Base-by-base conservation (phyloP, 2,329 filamentous ascomycete genomes). In the Aspergillus sp. region DNA sequence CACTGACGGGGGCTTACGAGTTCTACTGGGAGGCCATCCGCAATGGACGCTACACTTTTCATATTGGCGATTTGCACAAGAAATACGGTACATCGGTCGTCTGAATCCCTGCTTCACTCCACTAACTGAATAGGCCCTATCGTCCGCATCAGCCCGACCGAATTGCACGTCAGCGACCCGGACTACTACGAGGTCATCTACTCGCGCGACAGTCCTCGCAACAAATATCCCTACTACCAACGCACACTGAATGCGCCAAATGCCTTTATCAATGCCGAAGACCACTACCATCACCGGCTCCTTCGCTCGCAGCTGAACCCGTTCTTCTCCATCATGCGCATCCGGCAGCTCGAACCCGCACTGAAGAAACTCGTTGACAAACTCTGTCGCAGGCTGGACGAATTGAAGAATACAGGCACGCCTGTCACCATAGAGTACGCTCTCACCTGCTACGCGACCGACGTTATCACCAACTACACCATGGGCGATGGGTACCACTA, bases 381-480 rank as follows among this genome's bases (percentile, higher is more conserved):
- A 49, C 61, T 72, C 2, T 66, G 63, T 44, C 33, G 52, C 31
- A 64, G 67, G 7, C 59, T 71, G 23, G 52, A 60, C 4, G 64
- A 59, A 12, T 66, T 64, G 37, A 60, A 58, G 37, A 53, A 57
- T 14, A 62, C 60, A 21, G 44, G 53, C 3, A 44, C 52, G 37
- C 62, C 67, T 2, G 54, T 71, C 33, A 59, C 63, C 25, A 55
- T 67, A 33, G 63, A 70, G 37, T 59, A 70, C 56, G 67, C 74
- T 0, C 77, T 76, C 50, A 74, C 71, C 21, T 77, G 76, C 19
- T 69, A 76, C 46, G 76, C 76, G 2, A 77, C 77, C 33, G 79
- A 81, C 33, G 73, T 80, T 45, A 77, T 81, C 61, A 78, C 77
- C 58, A 70, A 77, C 52, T 80, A 79, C 57, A 67, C 67, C n/a